A percentile compares a stretch with the other conserved stretches of the same genome.
Conservation (phyloP, 2,329 filamentous ascomycete genomes). For the Sporothrix protearum region DNA sequence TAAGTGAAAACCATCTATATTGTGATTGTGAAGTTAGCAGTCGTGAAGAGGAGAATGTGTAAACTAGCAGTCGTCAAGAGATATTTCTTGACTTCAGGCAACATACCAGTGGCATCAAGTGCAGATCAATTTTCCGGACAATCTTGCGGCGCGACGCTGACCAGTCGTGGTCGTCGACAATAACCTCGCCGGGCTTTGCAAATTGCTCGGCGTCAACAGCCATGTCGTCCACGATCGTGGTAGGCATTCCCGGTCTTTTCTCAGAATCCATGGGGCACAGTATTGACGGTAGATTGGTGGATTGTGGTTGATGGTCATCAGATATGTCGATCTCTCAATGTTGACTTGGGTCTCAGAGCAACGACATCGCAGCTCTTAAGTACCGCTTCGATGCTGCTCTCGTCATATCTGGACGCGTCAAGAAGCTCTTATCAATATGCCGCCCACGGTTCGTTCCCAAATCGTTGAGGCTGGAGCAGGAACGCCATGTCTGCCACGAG, state of each 20-base stretch:
- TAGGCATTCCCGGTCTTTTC: neutral
- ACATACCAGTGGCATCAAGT: conserved; percentile 12
- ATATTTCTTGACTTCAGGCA: too few relatives aligned
- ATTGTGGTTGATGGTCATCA: neutral
- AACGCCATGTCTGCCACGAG: neutral
- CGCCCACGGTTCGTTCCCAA: neutral
- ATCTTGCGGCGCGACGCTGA: conserved; percentile 7
- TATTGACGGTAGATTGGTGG: neutral
- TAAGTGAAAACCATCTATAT: conserved; percentile 10
- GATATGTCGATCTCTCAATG: neutral
- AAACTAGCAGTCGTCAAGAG: too few relatives aligned
- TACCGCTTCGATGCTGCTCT: neutral
- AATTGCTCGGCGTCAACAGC: neutral
- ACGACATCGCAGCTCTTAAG: neutral
- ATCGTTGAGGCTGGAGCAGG: neutral
- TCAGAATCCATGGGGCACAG: neutral
- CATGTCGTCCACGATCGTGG: neutral
- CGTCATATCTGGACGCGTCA: neutral
- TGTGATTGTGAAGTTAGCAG: neutral
- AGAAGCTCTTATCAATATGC: neutral
- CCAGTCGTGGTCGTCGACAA: conserved; percentile 13
- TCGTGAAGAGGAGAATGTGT: too few relatives aligned
- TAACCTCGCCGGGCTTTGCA: neutral
- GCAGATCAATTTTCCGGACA: conserved; percentile 14
- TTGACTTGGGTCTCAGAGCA: neutral